Evolutionary conservation across 768 basidiomycete genomes (phyloP).

Genomic region (Mycena olivaceomarginata): DNA sequence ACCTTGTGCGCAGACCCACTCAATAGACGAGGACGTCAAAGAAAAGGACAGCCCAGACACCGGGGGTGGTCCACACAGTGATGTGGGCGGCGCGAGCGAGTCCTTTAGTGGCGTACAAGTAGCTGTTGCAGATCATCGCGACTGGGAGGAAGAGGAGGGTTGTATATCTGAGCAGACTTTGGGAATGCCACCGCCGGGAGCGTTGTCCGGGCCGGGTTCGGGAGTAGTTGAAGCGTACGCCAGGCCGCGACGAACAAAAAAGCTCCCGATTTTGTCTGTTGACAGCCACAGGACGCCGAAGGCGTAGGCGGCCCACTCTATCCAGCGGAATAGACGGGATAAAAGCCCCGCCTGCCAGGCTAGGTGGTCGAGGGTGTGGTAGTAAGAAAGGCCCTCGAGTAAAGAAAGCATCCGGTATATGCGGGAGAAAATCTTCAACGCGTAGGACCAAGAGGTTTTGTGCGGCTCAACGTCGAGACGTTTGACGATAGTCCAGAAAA

Average conservation of each 20-base stretch:
- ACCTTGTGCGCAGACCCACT: neutral
- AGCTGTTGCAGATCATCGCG: constrained; percentile 7
- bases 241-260: neutral
- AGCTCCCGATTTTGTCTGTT: neutral
- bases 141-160: neutral
- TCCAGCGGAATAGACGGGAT: constrained; percentile 3
- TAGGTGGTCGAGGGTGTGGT: neutral
- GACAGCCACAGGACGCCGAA: neutral
- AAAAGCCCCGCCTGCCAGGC: constrained; percentile 4
- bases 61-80: neutral
- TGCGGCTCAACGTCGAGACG: neutral
- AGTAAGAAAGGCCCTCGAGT: neutral
- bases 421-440: neutral
- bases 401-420: neutral
- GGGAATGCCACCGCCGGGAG: neutral
- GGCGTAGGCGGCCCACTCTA: neutral
- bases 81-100: neutral
- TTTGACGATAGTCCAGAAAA: neutral
- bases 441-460: neutral
- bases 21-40: constrained; percentile 9
- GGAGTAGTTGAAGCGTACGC: neutral
- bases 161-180: neutral
- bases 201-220: neutral
- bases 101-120: neutral
- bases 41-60: neutral